Conservation (phyloP, 73 alveolate species). For the Paramecium octaurelia region DNA sequence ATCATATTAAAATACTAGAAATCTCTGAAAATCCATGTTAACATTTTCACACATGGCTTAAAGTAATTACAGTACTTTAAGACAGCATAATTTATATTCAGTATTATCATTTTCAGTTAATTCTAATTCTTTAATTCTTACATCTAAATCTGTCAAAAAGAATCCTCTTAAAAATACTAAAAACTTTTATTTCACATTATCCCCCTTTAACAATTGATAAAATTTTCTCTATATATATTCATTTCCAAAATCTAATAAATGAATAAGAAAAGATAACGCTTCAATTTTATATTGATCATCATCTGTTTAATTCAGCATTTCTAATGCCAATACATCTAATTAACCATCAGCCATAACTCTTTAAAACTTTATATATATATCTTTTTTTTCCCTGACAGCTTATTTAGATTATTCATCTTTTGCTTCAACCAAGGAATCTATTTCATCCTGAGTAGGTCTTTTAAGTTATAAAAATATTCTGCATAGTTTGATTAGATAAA, state of each 20-base stretch:
- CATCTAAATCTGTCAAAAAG: background rate
- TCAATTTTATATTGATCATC: background rate
- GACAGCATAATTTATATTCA: background rate
- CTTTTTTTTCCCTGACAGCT: background rate
- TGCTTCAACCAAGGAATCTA: background rate
- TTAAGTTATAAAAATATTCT: background rate
- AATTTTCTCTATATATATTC: background rate
- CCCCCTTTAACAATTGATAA: background rate
- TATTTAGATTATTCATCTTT: background rate
- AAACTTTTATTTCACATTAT: background rate
- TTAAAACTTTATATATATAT: background rate
- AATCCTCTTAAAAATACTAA: background rate
- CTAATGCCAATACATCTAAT: background rate
- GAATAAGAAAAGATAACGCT: background rate
- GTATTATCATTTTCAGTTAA: background rate
- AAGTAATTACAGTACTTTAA: background rate
- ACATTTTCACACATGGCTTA: conserved; percentile 33
- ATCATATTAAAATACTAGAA: background rate
- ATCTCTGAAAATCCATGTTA: background rate
- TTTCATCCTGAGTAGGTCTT: conserved; percentile 31
- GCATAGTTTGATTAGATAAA: background rate
- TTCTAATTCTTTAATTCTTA: background rate
- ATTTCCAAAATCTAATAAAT: conserved; percentile 25
- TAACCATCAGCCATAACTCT: background rate
- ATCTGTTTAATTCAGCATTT: background rate